Conservation (phyloP, 169 alveolate genomes). For the Plasmodium relictum region DNA sequence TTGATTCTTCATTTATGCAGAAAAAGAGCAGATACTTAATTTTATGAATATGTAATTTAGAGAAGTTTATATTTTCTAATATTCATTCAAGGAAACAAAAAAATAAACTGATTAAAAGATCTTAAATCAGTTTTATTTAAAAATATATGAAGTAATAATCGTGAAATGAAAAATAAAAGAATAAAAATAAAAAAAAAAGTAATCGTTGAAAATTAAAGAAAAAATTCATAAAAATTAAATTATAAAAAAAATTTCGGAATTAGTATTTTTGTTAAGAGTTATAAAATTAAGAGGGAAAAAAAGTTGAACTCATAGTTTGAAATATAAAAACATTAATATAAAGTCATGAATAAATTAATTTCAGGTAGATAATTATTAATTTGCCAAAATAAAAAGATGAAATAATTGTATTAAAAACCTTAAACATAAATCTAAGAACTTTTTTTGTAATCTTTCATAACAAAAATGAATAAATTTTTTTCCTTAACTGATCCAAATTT, state of each 20-base stretch:
- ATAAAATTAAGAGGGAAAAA: background rate
- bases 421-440: slow-evolving; percentile 73
- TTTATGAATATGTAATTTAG: slow-evolving; percentile 26
- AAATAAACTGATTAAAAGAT: slow-evolving; percentile 26
- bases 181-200: background rate
- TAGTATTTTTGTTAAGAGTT: slow-evolving; percentile 7
- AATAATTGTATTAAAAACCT: slow-evolving; percentile 49
- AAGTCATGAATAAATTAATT: background rate
- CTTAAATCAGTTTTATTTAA: slow-evolving; percentile 51
- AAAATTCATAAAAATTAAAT: slow-evolving; percentile 15
- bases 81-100: slow-evolving; percentile 26
- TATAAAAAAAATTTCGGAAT: slow-evolving; percentile 8
- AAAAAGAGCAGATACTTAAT: slow-evolving; percentile 28
- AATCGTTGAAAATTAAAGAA: slow-evolving; percentile 59
- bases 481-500: slow-evolving; percentile 87
- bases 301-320: background rate
- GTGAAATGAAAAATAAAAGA: slow-evolving; percentile 12
- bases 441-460: slow-evolving; percentile 82
- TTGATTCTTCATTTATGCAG: slow-evolving; percentile 18
- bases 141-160: slow-evolving; percentile 28
- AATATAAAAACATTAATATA: slow-evolving; percentile 6
- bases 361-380: slow-evolving; percentile 18
- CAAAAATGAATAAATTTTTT: slow-evolving; percentile 84
- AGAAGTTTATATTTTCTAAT: slow-evolving; percentile 39
- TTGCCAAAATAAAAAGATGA: slow-evolving; percentile 25